Evolutionary conservation across 1,284 basidiomycete genomes (phyloP).

Genomic region (Caloboletus firmus): DNA sequence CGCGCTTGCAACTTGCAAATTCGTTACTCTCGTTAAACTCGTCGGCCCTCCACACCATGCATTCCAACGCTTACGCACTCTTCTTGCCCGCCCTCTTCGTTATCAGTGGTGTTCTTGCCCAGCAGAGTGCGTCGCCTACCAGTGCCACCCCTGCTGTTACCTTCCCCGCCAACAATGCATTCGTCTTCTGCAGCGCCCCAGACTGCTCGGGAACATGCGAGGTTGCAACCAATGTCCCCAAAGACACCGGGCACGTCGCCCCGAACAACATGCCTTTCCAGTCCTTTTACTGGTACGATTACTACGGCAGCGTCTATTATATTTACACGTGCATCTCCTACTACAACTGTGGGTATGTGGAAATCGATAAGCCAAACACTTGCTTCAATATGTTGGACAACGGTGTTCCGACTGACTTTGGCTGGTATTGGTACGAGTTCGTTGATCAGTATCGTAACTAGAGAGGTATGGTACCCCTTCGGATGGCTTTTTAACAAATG

Average conservation of each 20-base stretch:
- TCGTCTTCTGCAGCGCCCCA: slow-evolving; percentile 6
- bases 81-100: not conserved
- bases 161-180: not conserved
- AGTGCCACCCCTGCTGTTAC: not conserved
- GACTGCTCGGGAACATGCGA: not conserved
- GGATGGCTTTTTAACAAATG: not conserved
- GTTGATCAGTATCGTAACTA: not conserved
- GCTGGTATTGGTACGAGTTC: not conserved
- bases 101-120: not conserved
- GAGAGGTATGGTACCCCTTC: not conserved
- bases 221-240: too few species aligned
- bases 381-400: slow-evolving; percentile 4
- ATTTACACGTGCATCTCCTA: not conserved
- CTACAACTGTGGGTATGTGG: too few species aligned
- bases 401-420: not conserved
- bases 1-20: not conserved
- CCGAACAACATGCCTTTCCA: not conserved
- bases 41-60: not conserved
- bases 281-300: slow-evolving; percentile 4
- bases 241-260: not conserved
- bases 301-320: not conserved
- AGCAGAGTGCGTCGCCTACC: not conserved
- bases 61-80: not conserved
- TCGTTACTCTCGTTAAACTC: not conserved
- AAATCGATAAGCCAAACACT: not conserved